Conservation (phyloP, 495 filamentous ascomycete genomes). For the Penicillium cinerascens region DNA sequence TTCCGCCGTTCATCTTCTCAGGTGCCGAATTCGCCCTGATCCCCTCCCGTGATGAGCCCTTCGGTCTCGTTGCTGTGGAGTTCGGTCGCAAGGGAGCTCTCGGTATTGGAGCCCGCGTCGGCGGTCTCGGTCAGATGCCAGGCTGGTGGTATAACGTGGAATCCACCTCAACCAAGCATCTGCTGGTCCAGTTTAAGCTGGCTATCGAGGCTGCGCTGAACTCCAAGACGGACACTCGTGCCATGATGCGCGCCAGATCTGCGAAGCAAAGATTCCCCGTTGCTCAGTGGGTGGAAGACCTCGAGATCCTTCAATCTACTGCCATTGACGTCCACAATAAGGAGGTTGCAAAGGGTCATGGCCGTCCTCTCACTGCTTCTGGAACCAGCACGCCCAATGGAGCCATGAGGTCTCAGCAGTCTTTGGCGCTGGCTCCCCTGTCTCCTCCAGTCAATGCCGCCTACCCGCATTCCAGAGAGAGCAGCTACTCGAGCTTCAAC, state of each 20-base stretch:
- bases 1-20: slow-evolving; percentile 74
- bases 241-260: slow-evolving; percentile 69
- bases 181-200: slow-evolving; percentile 67
- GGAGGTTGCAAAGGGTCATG: slow-evolving; percentile 32
- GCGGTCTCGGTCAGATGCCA: slow-evolving; percentile 73
- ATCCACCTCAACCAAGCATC: slow-evolving; percentile 64
- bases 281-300: slow-evolving; percentile 61
- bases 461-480: slow-evolving; percentile 24
- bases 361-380: slow-evolving; percentile 31
- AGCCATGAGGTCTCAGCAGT: slow-evolving; percentile 21
- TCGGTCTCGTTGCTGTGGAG: slow-evolving; percentile 75
- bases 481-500: slow-evolving; percentile 33
- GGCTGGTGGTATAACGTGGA: slow-evolving; percentile 72
- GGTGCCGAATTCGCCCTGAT: slow-evolving; percentile 78
- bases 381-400: slow-evolving; percentile 32
- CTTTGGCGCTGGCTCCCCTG: slow-evolving; percentile 24
- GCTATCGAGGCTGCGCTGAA: slow-evolving; percentile 66
- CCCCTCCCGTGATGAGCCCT: slow-evolving; percentile 75
- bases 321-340: slow-evolving; percentile 47
- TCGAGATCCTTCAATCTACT: slow-evolving; percentile 58
- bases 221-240: slow-evolving; percentile 55
- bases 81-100: slow-evolving; percentile 76
- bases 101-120: slow-evolving; percentile 63
- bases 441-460: slow-evolving; percentile 42
- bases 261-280: slow-evolving; percentile 75